Conservation (phyloP, 2,329 filamentous ascomycete species). For the Trichoderma sp. region DNA sequence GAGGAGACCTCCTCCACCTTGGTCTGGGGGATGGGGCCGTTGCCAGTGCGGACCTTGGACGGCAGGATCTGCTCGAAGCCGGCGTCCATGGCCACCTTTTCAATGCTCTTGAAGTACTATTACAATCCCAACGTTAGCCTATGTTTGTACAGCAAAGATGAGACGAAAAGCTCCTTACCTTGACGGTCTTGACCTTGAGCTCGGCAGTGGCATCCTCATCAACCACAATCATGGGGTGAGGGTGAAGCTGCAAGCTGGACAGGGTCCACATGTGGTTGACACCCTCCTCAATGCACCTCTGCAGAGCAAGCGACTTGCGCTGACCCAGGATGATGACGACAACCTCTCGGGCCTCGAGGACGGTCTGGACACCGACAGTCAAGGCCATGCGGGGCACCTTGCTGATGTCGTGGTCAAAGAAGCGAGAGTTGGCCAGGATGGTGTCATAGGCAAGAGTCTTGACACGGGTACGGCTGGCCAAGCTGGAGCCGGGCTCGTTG, state of each 20-base stretch:
- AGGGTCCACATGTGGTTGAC: constrained; percentile 92
- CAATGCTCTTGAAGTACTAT: constrained; percentile 69
- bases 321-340: constrained; percentile 79
- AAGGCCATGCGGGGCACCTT: constrained; percentile 78
- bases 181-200: constrained; percentile 70
- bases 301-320: constrained; percentile 75
- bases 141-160: neutral
- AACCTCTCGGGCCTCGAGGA: constrained; percentile 77
- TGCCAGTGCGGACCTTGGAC: constrained; percentile 53
- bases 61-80: constrained; percentile 58
- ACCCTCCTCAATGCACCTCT: constrained; percentile 76
- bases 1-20: constrained; percentile 44
- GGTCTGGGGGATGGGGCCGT: constrained; percentile 38
- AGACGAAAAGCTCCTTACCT: constrained; percentile 37
- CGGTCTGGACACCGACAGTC: constrained; percentile 80
- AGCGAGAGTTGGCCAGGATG: constrained; percentile 78
- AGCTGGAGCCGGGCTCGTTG: constrained; percentile 80
- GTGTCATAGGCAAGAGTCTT: constrained; percentile 88
- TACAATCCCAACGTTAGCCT: neutral
- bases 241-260: constrained; percentile 75
- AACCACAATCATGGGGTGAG: constrained; percentile 76
- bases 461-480: constrained; percentile 74
- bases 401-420: constrained; percentile 71
- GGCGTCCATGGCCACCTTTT: constrained; percentile 56
- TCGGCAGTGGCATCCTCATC: constrained; percentile 77